Conservation (phyloP, 2,329 filamentous ascomycete species). For the Trichoderma simmonsii region DNA sequence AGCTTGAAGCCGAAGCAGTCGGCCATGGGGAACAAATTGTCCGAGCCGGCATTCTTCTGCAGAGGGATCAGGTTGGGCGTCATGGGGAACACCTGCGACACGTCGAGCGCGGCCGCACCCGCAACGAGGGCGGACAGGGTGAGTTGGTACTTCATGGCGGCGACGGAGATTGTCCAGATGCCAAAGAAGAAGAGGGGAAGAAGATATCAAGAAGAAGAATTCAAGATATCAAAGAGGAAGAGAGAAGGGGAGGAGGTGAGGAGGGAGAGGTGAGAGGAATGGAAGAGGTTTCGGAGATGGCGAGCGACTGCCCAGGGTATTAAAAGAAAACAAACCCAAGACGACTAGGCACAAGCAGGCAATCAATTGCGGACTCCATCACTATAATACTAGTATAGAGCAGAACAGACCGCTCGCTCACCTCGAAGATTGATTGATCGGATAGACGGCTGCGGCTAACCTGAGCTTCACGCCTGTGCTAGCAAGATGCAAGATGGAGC, state of each 20-base stretch:
- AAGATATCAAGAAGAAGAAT: background rate
- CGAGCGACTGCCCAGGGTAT: background rate
- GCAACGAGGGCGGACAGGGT: slow-evolving; percentile 26
- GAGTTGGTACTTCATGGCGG: slow-evolving; percentile 24
- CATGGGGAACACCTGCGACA: slow-evolving; percentile 14
- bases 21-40: slow-evolving; percentile 58
- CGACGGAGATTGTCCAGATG: background rate
- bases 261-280: background rate
- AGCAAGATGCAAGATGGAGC: background rate
- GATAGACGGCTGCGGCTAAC: slow-evolving; percentile 13
- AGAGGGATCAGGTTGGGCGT: slow-evolving; percentile 35
- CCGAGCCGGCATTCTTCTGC: slow-evolving; percentile 35
- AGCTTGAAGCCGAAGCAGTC: slow-evolving; percentile 58
- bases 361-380: background rate
- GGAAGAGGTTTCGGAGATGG: background rate
- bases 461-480: background rate
- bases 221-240: background rate
- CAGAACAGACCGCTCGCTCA: background rate
- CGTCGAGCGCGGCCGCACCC: slow-evolving; percentile 2
- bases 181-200: background rate
- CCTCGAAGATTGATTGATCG: background rate
- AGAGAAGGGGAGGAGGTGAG: background rate
- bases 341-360: background rate
- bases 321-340: background rate
- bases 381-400: background rate